These are phyloP conservation scores for Malus asiatica DNA, from an alignment of 306 rosid genomes.

Conservation along the genomic window DNA sequence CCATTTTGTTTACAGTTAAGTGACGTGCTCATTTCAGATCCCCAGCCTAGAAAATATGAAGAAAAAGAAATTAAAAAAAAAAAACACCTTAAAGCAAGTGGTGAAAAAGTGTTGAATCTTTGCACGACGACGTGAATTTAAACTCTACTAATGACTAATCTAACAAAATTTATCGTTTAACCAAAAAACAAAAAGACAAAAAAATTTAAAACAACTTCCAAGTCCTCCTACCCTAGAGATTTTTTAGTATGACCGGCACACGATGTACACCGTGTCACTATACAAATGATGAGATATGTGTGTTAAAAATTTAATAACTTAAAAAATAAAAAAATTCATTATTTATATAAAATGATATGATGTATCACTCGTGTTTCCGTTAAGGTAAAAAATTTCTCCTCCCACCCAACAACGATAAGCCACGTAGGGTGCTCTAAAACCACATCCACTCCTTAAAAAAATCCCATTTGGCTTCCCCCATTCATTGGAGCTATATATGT, in stretches of 20 bases:
- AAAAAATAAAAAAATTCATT: no score
- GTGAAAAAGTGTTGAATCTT: no score
- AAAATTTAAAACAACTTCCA: neutral
- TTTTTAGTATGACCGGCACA: no score
- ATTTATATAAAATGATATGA: fast-evolving
- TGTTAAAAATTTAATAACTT: no score
- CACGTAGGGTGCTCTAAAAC: constrained; percentile 55
- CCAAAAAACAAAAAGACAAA: neutral
- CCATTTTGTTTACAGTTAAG: no score
- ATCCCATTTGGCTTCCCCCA: neutral
- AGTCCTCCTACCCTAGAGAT: neutral
- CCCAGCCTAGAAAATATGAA: neutral
- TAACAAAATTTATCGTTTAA: no score
- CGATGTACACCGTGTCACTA: no score
- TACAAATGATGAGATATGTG: fast-evolving
- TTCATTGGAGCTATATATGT: neutral
- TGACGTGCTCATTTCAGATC: constrained; percentile 5
- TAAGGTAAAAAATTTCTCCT: fast-evolving
- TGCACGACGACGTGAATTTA: fast-evolving
- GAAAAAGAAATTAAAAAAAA: neutral
- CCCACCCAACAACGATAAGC: constrained; percentile 25
- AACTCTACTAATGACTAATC: fast-evolving
- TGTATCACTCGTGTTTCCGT: no score
- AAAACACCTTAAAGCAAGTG: no score
- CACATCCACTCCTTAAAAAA: constrained; percentile 51